Percentiles rank a stretch among this genome's conserved stretches.
These are phyloP conservation scores for Smittium culicis DNA, from an alignment of 371 early-diverging fungal species.

Conservation along the genomic window DNA sequence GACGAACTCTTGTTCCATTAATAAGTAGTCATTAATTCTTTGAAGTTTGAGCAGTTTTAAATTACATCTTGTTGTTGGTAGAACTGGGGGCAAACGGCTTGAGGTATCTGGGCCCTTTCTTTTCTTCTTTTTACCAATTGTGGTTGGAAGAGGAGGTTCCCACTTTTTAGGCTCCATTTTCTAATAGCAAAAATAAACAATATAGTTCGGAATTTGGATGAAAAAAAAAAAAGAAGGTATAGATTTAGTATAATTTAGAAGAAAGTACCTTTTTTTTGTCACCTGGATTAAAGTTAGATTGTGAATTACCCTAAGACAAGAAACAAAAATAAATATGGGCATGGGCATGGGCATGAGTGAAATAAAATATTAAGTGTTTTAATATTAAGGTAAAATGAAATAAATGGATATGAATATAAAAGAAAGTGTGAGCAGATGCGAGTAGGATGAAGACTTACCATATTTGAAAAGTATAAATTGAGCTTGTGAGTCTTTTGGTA, in stretches of 20 bases:
- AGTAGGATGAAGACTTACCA: too few species aligned
- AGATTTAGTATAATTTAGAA: too few species aligned
- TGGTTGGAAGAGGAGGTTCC: conserved; percentile 96
- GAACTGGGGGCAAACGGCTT: conserved; percentile 86
- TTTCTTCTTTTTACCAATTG: conserved; percentile 88
- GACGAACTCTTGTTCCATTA: conserved; percentile 97
- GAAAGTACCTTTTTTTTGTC: conserved; percentile 12
- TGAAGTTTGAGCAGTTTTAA: conserved; percentile 92
- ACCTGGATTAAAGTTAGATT: background rate
- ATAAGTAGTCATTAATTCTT: conserved; percentile 92
- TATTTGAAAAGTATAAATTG: too few species aligned
- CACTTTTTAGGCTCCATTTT: conserved; percentile 82
- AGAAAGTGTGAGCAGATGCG: too few species aligned
- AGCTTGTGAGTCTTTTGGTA: too few species aligned
- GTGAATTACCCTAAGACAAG: conserved; percentile 4
- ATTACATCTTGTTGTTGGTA: conserved; percentile 92
- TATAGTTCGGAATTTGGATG: too few species aligned
- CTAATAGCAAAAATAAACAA: conserved; percentile 10
- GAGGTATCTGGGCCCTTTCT: conserved; percentile 73
- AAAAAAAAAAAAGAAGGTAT: too few species aligned
- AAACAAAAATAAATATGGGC: background rate
- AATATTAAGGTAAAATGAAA: too few species aligned
- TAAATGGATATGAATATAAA: too few species aligned
- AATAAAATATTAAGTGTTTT: too few species aligned
- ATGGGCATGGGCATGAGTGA: background rate